phyloP scores from a whole-genome alignment of 495 filamentous ascomycete genomes.

The Neohortaea acidophila region DNA sequence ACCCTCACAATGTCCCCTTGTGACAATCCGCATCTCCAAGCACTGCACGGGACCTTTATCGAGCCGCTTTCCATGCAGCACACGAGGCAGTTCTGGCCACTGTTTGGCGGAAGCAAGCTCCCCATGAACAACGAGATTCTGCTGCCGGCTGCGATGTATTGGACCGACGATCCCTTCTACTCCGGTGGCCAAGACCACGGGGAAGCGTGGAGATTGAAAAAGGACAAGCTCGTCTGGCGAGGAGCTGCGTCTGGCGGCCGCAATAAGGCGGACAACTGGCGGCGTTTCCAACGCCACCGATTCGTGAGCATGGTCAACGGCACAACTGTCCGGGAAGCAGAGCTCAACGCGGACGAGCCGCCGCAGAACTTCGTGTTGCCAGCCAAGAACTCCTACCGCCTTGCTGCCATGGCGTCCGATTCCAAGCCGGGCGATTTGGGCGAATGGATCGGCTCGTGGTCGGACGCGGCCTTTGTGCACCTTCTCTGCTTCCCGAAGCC shows the following conservation, averaged over 20 bases:
- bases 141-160: conserved; percentile 64
- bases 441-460: conserved; percentile 23
- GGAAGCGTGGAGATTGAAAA: conserved; percentile 40
- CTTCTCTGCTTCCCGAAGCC: conserved; percentile 20
- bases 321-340: conserved; percentile 35
- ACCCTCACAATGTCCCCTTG: conserved; percentile 22
- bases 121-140: conserved; percentile 69
- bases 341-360: conserved; percentile 8
- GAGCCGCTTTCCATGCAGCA: conserved; percentile 44
- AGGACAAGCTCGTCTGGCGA: conserved; percentile 46
- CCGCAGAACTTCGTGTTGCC: conserved; percentile 21
- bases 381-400: conserved; percentile 15
- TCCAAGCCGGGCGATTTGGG: conserved; percentile 12
- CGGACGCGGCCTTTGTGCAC: conserved; percentile 22
- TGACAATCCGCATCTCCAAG: conserved; percentile 22
- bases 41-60: conserved; percentile 57
- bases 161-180: conserved; percentile 55
- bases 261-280: conserved; percentile 51
- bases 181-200: conserved; percentile 38
- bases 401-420: conserved; percentile 11
- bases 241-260: conserved; percentile 53
- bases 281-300: conserved; percentile 56
- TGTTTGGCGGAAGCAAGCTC: conserved; percentile 66
- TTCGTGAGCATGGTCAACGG: conserved; percentile 55
- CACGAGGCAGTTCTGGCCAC: conserved; percentile 44